Evolutionary conservation across 2,329 filamentous ascomycete genomes (phyloP), one percentile per base, ranked within the genome.

Genomic region (Dothistroma pini): DNA sequence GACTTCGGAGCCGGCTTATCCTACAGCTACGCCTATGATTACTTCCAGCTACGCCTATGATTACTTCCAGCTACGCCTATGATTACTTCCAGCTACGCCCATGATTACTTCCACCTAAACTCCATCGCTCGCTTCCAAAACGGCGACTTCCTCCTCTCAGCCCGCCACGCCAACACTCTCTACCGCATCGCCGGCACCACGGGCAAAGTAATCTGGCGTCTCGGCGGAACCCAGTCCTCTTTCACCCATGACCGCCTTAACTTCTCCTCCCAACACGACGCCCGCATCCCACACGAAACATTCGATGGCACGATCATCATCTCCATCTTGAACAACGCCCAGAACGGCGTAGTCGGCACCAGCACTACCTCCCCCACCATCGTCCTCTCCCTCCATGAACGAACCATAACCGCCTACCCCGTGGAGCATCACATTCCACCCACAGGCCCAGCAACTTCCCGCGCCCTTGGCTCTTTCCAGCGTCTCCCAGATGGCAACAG

Each of bases 111-210:
- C 34, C 76, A 78, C 53, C 67, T 75, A 52, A 78, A 77, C 59
- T 71, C 74, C 1, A 68, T 77, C 32, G 75, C 77, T 57, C 76
- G 73, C 58, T 74, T 74, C 54, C 63, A 56, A 6, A 65, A 69
- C 16, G 76, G 76, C 6, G 73, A 78, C 57, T 77, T 74, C 49
- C 56, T 78, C 38, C 67, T 77, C 12, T 77, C 76, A 0, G 69
- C 72, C 34, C 73, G 76, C 5, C 74, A 74, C 60, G 75, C 74
- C 11, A 72, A 75, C 59, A 69, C 72, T 11, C 68, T 78, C 44
- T 77, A 77, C 60, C 60, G 74, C 41, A 68, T 78, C 31, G 75
- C 72, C 7, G 72, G 73, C 8, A 48, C 62, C 3, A 69, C 72
- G 44, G 72, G 74, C 4, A 58, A 63, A 8, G 72, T 77, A 31